These are phyloP conservation scores for Flagelloscypha sp. DNA, from an alignment of 768 basidiomycete species.

Conservation along the genomic window DNA sequence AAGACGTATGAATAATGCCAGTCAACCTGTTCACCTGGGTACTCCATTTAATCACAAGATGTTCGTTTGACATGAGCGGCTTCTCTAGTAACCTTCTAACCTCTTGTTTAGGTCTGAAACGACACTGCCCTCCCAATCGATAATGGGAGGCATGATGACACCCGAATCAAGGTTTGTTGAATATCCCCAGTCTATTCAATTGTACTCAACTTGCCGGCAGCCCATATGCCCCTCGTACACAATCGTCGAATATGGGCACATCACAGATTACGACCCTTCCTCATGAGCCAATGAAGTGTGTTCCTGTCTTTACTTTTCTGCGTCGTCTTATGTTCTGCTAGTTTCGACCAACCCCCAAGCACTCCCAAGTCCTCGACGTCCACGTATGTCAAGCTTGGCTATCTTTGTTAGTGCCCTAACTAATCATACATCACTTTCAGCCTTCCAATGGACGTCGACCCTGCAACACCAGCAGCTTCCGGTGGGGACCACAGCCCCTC, in stretches of 20 bases:
- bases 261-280: neutral
- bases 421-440: neutral
- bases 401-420: neutral
- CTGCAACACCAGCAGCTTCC: too few relatives aligned
- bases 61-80: too few relatives aligned
- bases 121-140: too few relatives aligned
- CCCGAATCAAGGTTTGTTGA: constrained; percentile 10
- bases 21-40: too few relatives aligned
- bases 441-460: constrained; percentile 1
- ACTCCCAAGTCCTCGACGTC: constrained; percentile 1
- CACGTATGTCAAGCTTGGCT: neutral
- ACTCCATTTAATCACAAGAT: too few relatives aligned
- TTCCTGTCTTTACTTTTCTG: neutral
- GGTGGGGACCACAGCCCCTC: constrained; percentile 1
- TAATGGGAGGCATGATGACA: too few relatives aligned
- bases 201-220: neutral
- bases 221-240: neutral
- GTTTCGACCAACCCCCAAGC: too few relatives aligned
- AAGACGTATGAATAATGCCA: too few relatives aligned
- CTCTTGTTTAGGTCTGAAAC: too few relatives aligned
- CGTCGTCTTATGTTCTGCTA: neutral
- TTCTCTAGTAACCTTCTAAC: too few relatives aligned
- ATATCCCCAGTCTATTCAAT: neutral
- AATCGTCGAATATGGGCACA: too few relatives aligned
- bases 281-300: neutral